A percentile compares a stretch with the other conserved stretches of the same genome.
Evolutionary conservation across 495 filamentous ascomycete genomes (phyloP).

Genomic region (Annulohypoxylon bovei): DNA sequence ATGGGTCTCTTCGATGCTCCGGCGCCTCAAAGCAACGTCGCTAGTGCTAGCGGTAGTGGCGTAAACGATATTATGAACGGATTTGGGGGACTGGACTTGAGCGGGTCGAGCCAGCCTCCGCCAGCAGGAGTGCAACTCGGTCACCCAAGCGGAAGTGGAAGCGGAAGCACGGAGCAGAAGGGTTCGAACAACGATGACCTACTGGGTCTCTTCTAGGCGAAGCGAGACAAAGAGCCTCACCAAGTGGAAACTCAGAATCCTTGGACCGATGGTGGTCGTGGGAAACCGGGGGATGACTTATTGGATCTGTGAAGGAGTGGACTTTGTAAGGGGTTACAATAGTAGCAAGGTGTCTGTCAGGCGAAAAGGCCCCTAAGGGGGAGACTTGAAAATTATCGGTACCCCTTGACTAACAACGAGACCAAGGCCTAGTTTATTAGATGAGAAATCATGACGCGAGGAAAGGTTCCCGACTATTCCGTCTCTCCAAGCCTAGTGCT

Average conservation of each 20-base stretch:
- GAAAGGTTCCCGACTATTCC: slow-evolving; percentile 1
- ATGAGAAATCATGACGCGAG: slow-evolving; percentile 17
- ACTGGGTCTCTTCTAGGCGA: slow-evolving; percentile 80
- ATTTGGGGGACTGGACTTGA: slow-evolving; percentile 81
- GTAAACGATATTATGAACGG: slow-evolving; percentile 80
- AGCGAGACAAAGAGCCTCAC: neutral
- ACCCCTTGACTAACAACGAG: slow-evolving; percentile 17
- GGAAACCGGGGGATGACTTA: slow-evolving; percentile 2
- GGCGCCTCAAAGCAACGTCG: slow-evolving; percentile 48
- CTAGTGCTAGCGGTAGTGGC: slow-evolving; percentile 43
- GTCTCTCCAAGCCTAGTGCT: neutral
- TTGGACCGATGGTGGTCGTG: neutral
- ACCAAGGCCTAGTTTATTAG: slow-evolving; percentile 23
- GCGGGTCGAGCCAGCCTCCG: slow-evolving; percentile 67
- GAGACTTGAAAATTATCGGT: slow-evolving; percentile 10
- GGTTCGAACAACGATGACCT: slow-evolving; percentile 90
- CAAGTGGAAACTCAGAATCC: slow-evolving; percentile 11
- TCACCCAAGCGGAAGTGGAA: slow-evolving; percentile 46
- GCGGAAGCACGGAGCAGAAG: slow-evolving; percentile 41
- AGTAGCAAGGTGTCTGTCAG: neutral
- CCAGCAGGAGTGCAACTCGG: slow-evolving; percentile 63
- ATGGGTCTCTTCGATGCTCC: slow-evolving; percentile 81
- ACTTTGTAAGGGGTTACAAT: neutral
- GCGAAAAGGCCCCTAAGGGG: neutral
- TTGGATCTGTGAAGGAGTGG: slow-evolving; percentile 27